phyloP scores from a whole-genome alignment of 495 filamentous ascomycete species.

The Patellaria atrata region DNA sequence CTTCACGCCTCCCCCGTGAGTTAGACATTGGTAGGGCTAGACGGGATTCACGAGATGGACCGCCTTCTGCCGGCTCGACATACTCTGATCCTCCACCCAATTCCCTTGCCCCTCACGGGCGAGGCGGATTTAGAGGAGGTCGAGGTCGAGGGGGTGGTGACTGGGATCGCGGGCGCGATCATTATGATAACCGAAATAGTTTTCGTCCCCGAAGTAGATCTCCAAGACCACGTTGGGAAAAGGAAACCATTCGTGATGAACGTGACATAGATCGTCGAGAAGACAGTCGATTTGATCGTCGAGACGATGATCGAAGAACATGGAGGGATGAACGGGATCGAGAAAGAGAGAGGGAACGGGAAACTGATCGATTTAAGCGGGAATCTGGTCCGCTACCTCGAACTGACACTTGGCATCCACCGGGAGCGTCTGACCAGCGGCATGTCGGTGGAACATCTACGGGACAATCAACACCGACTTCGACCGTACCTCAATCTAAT shows the following conservation, averaged over 20 bases:
- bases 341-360: conserved; percentile 26
- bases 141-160: conserved; percentile 39
- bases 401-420: conserved; percentile 10
- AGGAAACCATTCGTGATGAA: conserved; percentile 22
- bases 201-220: conserved; percentile 18
- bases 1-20: conserved; percentile 23
- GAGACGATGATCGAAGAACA: conserved; percentile 43
- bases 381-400: conserved; percentile 11
- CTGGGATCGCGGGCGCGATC: conserved; percentile 50
- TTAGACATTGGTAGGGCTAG: conserved; percentile 34
- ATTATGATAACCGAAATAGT: conserved; percentile 8
- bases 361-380: conserved; percentile 17
- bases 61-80: conserved; percentile 53
- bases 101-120: conserved; percentile 36
- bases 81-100: conserved; percentile 48
- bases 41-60: conserved; percentile 44
- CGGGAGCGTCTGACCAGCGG: conserved; percentile 8
- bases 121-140: conserved; percentile 41
- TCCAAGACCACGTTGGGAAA: conserved; percentile 18
- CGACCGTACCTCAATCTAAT: conserved; percentile 2
- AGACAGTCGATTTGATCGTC: conserved; percentile 26
- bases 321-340: conserved; percentile 34
- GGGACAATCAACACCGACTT: conserved; percentile 13
- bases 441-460: conserved; percentile 12
- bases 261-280: conserved; percentile 26